These are phyloP conservation scores for Taphrina betulina DNA, from an alignment of 1,139 yeast genomes.

Conservation along the genomic window DNA sequence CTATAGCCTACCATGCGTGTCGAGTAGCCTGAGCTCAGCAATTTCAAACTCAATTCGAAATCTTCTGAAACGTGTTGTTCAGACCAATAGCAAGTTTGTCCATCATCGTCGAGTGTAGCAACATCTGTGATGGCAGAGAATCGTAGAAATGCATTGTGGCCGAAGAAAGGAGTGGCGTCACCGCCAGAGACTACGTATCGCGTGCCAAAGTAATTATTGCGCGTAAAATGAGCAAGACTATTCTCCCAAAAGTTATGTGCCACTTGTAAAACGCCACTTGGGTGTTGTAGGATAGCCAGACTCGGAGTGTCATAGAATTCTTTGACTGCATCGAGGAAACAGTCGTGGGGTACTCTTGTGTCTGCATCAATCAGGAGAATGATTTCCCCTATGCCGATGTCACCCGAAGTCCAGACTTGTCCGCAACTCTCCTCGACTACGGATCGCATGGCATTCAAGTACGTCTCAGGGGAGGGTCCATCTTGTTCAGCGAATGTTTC, in stretches of 20 bases:
- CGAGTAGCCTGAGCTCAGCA: slow-evolving; percentile 34
- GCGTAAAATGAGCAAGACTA: slow-evolving; percentile 36
- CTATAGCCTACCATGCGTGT: slow-evolving; percentile 34
- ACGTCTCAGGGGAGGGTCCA: not conserved
- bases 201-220: slow-evolving; percentile 36
- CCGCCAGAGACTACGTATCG: slow-evolving; percentile 37
- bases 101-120: slow-evolving; percentile 34
- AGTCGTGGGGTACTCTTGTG: slow-evolving; percentile 37
- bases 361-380: slow-evolving; percentile 37
- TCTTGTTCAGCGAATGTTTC: not conserved
- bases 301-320: slow-evolving; percentile 37
- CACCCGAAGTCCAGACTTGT: slow-evolving; percentile 35
- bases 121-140: slow-evolving; percentile 36
- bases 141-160: slow-evolving; percentile 37
- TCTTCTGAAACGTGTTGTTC: slow-evolving; percentile 37
- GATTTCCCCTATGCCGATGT: slow-evolving; percentile 36
- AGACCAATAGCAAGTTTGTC: slow-evolving; percentile 35
- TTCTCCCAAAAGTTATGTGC: slow-evolving; percentile 36
- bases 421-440: slow-evolving; percentile 31
- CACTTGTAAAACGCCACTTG: slow-evolving; percentile 36
- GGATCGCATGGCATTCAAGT: slow-evolving; percentile 17
- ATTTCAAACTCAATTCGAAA: slow-evolving; percentile 36
- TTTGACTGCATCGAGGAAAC: slow-evolving; percentile 38
- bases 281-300: slow-evolving; percentile 36
- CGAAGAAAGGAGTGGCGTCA: slow-evolving; percentile 37